These are phyloP conservation scores for Botrytis medusae DNA, from an alignment of 2,329 filamentous ascomycete genomes.

Conservation along the genomic window DNA sequence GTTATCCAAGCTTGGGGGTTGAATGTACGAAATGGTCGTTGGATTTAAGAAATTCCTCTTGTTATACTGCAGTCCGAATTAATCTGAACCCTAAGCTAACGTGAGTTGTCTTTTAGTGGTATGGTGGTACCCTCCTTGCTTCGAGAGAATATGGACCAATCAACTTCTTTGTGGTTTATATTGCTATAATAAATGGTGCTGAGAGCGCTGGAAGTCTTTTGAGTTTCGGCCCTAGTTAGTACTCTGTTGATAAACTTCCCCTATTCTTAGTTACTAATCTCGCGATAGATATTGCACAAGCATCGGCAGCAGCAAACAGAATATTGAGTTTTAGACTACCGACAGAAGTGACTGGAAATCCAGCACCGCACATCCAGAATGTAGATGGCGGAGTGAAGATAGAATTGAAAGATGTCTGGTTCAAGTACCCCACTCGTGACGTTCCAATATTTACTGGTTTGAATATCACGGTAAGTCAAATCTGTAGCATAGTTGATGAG, in stretches of 20 bases:
- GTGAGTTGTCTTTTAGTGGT: conserved; percentile 48
- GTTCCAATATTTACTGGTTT: conserved; percentile 59
- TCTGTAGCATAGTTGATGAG: neutral
- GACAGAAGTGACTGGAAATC: conserved; percentile 17
- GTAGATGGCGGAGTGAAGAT: conserved; percentile 52
- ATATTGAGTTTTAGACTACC: conserved; percentile 47
- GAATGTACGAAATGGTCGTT: neutral
- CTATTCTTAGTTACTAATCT: neutral
- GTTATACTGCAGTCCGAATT: neutral
- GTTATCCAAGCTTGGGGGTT: neutral
- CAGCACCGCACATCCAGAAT: conserved; percentile 28
- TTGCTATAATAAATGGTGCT: conserved; percentile 52
- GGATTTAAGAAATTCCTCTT: neutral
- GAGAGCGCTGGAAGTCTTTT: conserved; percentile 55
- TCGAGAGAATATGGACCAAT: conserved; percentile 43
- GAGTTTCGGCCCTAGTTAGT: conserved; percentile 47
- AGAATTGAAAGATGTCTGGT: conserved; percentile 56
- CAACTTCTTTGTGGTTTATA: conserved; percentile 56
- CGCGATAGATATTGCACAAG: conserved; percentile 52
- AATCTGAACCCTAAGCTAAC: neutral
- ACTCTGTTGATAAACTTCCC: neutral
- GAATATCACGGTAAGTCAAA: conserved; percentile 50
- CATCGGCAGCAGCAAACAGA: conserved; percentile 57
- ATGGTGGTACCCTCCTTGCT: conserved; percentile 29
- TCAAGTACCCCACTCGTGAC: conserved; percentile 60